Base-by-base conservation (phyloP, 2,329 filamentous ascomycete genomes). In the Penicillium thymicola region DNA sequence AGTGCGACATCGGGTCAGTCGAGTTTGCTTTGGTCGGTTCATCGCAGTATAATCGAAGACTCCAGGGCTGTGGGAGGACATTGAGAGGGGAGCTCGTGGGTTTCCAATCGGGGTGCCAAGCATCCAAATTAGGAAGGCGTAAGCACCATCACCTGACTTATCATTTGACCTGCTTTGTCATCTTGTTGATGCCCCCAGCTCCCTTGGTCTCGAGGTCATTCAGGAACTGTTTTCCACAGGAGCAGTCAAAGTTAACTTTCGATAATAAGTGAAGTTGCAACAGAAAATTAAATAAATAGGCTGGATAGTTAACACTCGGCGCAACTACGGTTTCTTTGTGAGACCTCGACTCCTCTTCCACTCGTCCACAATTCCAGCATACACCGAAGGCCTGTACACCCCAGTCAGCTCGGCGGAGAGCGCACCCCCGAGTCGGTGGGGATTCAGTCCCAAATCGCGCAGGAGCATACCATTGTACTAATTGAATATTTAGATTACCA, bases 391-490 rank as follows among this genome's bases (percentile, higher is more conserved):
- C 11, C 57, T 45, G 52, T 69, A 67, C 25, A 65, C 58, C 2
- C 61, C 61, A 2, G 53, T 64, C 18, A 68, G 30, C 53, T 69
- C 67, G 10, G 21, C 59, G 54, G 59, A 56, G 36, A 45, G 46
- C 0, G 58, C 47, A 18, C 66, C 66, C 8, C 66, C 64, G 2
- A 64, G 37, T 16, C 65, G 65, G 41, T 64, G 42, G 16, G 61
- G 64, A 38, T 66, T 64, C n/a, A 69, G 37, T 0, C 65, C 65
- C 28, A 68, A 49, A 40, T 69, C 67, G 0, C 56, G 52, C 60
- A 69, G 43, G 6, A 69, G 58, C 27, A 62, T 55, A 41, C 68
- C 65, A 30, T 69, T 69, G 18, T 67, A 69, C 65, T 69, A 13
- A 21, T 16, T 11, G 3, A 16, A n/a, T 18, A 7, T 11, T 61